These are phyloP conservation scores for Catharanthus roseus DNA, from an alignment of 257 asterid species.

Conservation along the genomic window DNA sequence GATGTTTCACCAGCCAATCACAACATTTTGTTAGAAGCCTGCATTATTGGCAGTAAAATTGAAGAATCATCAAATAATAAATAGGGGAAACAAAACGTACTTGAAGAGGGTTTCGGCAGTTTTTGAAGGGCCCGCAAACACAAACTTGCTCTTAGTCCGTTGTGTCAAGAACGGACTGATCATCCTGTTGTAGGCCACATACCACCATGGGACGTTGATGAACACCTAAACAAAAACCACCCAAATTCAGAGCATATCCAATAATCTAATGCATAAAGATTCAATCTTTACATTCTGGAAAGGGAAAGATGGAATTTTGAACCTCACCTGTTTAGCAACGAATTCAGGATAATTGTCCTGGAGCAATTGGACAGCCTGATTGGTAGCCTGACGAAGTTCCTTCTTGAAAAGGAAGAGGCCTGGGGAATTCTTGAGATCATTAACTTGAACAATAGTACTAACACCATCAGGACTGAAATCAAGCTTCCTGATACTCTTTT, in stretches of 20 bases:
- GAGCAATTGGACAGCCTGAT: slow-evolving; percentile 78
- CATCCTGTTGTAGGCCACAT: slow-evolving; percentile 78
- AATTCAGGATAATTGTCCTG: slow-evolving; percentile 97
- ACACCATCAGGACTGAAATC: slow-evolving; percentile 79
- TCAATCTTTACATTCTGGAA: too few species aligned
- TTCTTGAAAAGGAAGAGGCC: slow-evolving; percentile 74
- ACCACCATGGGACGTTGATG: slow-evolving; percentile 99
- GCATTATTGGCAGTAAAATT: slow-evolving; percentile 1
- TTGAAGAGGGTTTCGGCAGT: slow-evolving; percentile 82
- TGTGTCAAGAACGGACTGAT: slow-evolving; percentile 88
- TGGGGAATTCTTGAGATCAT: slow-evolving; percentile 83
- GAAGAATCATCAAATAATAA: not conserved
- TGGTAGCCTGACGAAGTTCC: slow-evolving; percentile 75
- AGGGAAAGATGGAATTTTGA: not conserved
- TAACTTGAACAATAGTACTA: slow-evolving; percentile 75
- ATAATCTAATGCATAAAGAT: not conserved
- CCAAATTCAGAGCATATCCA: not conserved
- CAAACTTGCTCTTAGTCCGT: slow-evolving; percentile 85
- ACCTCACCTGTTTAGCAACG: slow-evolving; percentile 90
- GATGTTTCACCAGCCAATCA: slow-evolving; percentile 12
- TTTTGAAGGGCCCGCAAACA: slow-evolving; percentile 66
- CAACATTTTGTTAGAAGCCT: not conserved
- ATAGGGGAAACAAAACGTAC: slow-evolving; percentile 38
- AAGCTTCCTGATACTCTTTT: slow-evolving; percentile 70
- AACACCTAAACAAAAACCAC: slow-evolving; percentile 51